phyloP scores from a whole-genome alignment of 2,329 filamentous ascomycete species.

The Zasmidium citrigriseum region DNA sequence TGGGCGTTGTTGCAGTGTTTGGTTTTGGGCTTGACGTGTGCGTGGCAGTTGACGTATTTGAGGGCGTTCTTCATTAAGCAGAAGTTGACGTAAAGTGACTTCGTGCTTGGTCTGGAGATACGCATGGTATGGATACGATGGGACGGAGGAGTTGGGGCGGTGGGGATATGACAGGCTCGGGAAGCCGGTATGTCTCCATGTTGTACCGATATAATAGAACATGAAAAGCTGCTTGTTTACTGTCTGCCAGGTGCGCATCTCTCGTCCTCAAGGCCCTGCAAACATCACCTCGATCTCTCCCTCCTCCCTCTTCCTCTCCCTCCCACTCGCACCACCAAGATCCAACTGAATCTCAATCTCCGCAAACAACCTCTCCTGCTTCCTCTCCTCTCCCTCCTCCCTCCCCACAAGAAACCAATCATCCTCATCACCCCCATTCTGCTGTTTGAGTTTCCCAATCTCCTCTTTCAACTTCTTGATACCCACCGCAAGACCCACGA shows the following conservation, averaged over 20 bases:
- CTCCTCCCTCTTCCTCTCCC: background rate
- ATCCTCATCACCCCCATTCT: slow-evolving; percentile 3
- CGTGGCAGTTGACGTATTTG: slow-evolving; percentile 95
- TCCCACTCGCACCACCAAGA: background rate
- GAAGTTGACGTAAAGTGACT: slow-evolving; percentile 76
- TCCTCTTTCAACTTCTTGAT: background rate
- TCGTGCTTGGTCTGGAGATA: background rate
- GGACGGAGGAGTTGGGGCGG: background rate
- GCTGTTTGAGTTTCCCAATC: background rate
- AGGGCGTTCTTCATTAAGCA: slow-evolving; percentile 99
- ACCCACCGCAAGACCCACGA: background rate
- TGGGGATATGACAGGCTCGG: background rate
- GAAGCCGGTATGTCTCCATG: slow-evolving; percentile 6
- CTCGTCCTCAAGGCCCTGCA: background rate
- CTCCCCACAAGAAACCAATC: slow-evolving; percentile 8
- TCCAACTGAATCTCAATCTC: slow-evolving; percentile 12
- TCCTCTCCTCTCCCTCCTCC: slow-evolving; percentile 16
- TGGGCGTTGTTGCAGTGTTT: slow-evolving; percentile 92
- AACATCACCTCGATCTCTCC: background rate
- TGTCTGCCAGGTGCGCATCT: background rate
- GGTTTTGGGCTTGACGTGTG: slow-evolving; percentile 83
- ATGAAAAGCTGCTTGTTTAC: slow-evolving; percentile 4
- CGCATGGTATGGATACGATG: background rate
- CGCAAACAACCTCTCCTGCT: slow-evolving; percentile 27
- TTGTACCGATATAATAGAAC: slow-evolving; percentile 2